These are phyloP conservation scores for Poronia punctata DNA, from an alignment of 495 filamentous ascomycete genomes.

Conservation along the genomic window DNA sequence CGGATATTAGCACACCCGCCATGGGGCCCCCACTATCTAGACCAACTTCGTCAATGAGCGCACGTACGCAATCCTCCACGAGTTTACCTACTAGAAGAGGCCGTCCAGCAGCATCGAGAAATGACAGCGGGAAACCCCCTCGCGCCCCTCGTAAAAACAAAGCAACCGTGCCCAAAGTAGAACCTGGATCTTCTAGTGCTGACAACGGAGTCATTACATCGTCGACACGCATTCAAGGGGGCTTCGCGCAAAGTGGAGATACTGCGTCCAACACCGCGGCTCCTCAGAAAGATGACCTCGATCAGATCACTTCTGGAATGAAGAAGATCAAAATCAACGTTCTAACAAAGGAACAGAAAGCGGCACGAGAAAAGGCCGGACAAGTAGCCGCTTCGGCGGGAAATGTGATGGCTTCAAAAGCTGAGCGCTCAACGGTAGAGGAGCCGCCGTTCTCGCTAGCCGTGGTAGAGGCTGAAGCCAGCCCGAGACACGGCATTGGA, in stretches of 20 bases:
- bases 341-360: constrained; percentile 62
- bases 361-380: constrained; percentile 39
- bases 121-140: constrained; percentile 25
- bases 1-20: constrained; percentile 24
- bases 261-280: constrained; percentile 6
- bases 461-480: background rate
- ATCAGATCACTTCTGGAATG: constrained; percentile 59
- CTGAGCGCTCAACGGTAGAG: background rate
- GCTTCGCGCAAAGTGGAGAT: constrained; percentile 16
- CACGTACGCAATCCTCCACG: constrained; percentile 19
- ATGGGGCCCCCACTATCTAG: constrained; percentile 30
- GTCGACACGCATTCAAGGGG: background rate
- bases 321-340: constrained; percentile 73
- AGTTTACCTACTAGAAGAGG: constrained; percentile 38
- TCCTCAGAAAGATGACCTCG: constrained; percentile 38
- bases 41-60: constrained; percentile 32
- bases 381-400: constrained; percentile 10
- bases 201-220: background rate
- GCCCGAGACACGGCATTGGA: too few relatives aligned
- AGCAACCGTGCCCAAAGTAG: constrained; percentile 34
- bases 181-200: constrained; percentile 6
- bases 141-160: constrained; percentile 40
- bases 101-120: constrained; percentile 34
- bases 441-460: background rate
- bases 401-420: constrained; percentile 14